phyloP scores from a whole-genome alignment of 805 yeast species.

The Metschnikowia orientalis region DNA sequence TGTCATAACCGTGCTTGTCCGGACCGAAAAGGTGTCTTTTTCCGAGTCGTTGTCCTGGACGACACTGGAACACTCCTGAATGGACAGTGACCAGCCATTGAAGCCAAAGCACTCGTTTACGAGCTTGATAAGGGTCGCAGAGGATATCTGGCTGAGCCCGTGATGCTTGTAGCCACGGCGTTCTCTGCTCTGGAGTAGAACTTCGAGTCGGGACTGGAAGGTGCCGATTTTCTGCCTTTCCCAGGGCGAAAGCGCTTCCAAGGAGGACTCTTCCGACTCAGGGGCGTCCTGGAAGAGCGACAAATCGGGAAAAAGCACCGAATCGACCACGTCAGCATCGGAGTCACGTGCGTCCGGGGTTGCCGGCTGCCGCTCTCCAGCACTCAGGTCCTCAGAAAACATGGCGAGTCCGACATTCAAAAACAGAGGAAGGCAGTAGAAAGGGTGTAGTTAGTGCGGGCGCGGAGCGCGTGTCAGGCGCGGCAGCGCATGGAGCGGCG shows the following conservation, averaged over 20 bases:
- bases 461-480: too few species aligned
- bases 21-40: constrained; percentile 20
- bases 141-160: constrained; percentile 7
- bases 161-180: constrained; percentile 4
- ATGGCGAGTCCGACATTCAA: too few species aligned
- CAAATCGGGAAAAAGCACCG: constrained; percentile 24
- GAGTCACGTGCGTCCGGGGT: too few species aligned
- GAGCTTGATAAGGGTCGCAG: constrained; percentile 22
- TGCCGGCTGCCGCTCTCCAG: too few species aligned
- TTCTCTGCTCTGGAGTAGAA: constrained; percentile 20
- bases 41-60: constrained; percentile 21
- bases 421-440: too few species aligned
- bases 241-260: constrained; percentile 31
- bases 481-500: too few species aligned
- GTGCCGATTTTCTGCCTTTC: constrained; percentile 44
- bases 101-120: constrained; percentile 54
- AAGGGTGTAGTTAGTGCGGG: too few species aligned
- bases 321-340: neutral
- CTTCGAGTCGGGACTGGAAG: constrained; percentile 45
- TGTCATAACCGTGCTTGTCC: constrained; percentile 27
- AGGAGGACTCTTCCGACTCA: constrained; percentile 6
- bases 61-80: constrained; percentile 24
- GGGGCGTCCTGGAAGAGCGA: constrained; percentile 16
- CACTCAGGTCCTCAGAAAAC: too few species aligned
- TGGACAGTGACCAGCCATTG: constrained; percentile 53